These are phyloP conservation scores for Guillardia theta DNA, from an alignment of 78 protist genomes.

Conservation along the genomic window DNA sequence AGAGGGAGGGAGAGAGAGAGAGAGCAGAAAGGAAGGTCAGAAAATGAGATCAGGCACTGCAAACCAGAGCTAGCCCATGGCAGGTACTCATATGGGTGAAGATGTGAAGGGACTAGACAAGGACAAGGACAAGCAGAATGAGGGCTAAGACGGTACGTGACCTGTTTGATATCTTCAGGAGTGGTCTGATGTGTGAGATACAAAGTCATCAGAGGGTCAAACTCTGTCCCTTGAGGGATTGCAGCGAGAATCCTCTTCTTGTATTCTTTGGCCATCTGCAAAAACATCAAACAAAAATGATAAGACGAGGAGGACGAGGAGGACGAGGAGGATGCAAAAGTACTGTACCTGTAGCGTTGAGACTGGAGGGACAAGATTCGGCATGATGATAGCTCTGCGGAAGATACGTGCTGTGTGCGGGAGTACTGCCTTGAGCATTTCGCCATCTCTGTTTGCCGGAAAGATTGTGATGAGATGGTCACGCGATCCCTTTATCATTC, in stretches of 20 bases:
- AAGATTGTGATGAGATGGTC: not conserved
- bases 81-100: too few relatives aligned
- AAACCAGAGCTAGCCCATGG: too few relatives aligned
- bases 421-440: conserved; percentile 19
- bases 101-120: too few relatives aligned
- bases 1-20: too few relatives aligned
- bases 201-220: conserved; percentile 32
- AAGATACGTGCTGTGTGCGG: not conserved
- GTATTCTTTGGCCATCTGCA: not conserved
- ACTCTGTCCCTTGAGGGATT: not conserved
- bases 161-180: conserved; percentile 14
- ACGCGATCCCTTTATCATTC: too few relatives aligned
- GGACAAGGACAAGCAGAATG: too few relatives aligned
- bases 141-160: too few relatives aligned
- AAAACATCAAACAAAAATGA: not conserved
- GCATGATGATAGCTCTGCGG: conserved; percentile 16
- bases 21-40: too few relatives aligned
- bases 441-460: conserved; percentile 33
- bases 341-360: not conserved
- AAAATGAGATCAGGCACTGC: too few relatives aligned
- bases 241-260: not conserved
- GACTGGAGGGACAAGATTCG: conserved; percentile 36
- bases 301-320: not conserved
- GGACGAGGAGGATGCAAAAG: not conserved
- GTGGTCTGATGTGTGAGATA: conserved; percentile 47